These are phyloP conservation scores for Mycena metata DNA, from an alignment of 768 basidiomycete species.

Conservation along the genomic window DNA sequence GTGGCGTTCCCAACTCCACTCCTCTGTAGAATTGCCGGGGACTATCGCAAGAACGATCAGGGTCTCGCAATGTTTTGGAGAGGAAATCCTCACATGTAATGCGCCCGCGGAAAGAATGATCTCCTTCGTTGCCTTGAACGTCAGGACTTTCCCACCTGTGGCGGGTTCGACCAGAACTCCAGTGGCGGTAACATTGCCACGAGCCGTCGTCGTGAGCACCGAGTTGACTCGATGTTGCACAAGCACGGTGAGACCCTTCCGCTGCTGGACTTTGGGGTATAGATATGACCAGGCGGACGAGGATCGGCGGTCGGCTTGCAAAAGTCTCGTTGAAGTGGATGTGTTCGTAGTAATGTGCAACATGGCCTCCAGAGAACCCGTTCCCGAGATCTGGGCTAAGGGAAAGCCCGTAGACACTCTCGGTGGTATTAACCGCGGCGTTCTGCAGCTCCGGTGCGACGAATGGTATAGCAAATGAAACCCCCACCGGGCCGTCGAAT, in stretches of 20 bases:
- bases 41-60: conserved; percentile 20
- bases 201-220: neutral
- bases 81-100: conserved; percentile 26
- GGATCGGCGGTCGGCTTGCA: conserved; percentile 35
- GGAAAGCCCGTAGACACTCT: conserved; percentile 27
- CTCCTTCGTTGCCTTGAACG: conserved; percentile 27
- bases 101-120: conserved; percentile 32
- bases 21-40: conserved; percentile 33
- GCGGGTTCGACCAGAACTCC: conserved; percentile 27
- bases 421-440: conserved; percentile 29
- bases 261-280: conserved; percentile 30
- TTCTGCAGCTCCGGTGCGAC: conserved; percentile 32
- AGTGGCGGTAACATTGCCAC: conserved; percentile 24
- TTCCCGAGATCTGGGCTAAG: conserved; percentile 35
- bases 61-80: neutral
- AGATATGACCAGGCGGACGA: conserved; percentile 38
- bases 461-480: conserved; percentile 34
- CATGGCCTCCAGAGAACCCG: conserved; percentile 38
- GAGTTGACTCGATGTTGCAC: conserved; percentile 29
- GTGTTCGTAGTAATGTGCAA: conserved; percentile 36
- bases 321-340: conserved; percentile 38
- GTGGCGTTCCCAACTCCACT: conserved; percentile 38
- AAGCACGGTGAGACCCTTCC: conserved; percentile 28
- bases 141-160: conserved; percentile 9
- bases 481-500: conserved; percentile 35